These are phyloP conservation scores for Aspergillus ochraceus DNA, from an alignment of 2,329 filamentous ascomycete species.

Conservation along the genomic window DNA sequence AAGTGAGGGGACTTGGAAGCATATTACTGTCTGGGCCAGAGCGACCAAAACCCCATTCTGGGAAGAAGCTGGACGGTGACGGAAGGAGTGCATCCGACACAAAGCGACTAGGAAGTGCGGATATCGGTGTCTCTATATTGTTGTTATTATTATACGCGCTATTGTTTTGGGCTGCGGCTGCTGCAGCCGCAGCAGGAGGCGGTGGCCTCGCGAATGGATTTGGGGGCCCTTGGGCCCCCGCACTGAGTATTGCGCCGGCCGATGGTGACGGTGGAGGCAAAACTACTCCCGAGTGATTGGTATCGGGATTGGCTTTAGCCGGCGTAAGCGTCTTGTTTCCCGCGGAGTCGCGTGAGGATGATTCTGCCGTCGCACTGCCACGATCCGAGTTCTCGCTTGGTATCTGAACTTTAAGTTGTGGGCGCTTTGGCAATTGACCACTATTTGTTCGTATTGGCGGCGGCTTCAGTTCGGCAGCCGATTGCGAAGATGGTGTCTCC, in stretches of 20 bases:
- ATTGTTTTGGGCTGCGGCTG: constrained; percentile 38
- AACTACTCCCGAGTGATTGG: constrained; percentile 70
- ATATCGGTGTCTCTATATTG: constrained; percentile 76
- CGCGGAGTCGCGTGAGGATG: constrained; percentile 61
- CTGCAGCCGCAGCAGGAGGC: constrained; percentile 60
- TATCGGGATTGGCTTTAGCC: constrained; percentile 52
- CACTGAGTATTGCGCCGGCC: constrained; percentile 79
- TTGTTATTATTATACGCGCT: constrained; percentile 42
- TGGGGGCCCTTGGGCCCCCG: constrained; percentile 85
- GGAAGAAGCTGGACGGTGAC: constrained; percentile 88
- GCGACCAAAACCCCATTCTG: constrained; percentile 76
- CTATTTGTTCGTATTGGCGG: constrained; percentile 80
- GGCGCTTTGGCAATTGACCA: constrained; percentile 67
- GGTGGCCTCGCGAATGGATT: constrained; percentile 92
- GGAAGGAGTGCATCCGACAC: constrained; percentile 84
- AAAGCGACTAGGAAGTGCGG: constrained; percentile 87
- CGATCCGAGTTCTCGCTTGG: constrained; percentile 83
- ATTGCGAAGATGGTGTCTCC: constrained; percentile 49
- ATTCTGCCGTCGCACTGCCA: constrained; percentile 71
- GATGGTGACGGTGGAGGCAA: constrained; percentile 92
- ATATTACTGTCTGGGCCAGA: constrained; percentile 73
- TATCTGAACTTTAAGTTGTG: constrained; percentile 89
- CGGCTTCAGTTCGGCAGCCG: constrained; percentile 68
- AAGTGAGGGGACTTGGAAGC: constrained; percentile 87
- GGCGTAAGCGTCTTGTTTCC: constrained; percentile 61